Evolutionary conservation across 805 yeast genomes (phyloP), one percentile per base, ranked within the genome.

Genomic region (Starmerella sp.): DNA sequence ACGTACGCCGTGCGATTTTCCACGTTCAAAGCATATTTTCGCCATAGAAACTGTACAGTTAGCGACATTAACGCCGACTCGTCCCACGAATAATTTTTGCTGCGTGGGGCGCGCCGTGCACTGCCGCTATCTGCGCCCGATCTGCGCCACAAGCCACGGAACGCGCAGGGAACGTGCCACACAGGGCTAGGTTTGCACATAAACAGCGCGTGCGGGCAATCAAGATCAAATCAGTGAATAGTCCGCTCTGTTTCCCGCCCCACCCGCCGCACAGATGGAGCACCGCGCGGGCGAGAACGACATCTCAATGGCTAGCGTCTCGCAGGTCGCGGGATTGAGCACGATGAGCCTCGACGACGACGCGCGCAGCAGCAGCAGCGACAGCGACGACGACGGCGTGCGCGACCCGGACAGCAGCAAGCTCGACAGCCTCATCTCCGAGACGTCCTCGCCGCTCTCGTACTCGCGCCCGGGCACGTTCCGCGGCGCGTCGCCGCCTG

Each of bases 391-490:
- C 8, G 55, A 48, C 28, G 29, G 17, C 28, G 42, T 3, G 13
- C 15, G 38, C 14, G 51, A 22, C 14, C 44, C 48, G 42, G 15
- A 32, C 37, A 42, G 52, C 9, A 46, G 49, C 31, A 46, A 28
- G 31, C 37, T 46, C 39, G 31, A 46, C 30, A 32, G 31, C 49
- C 15, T 46, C 14, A 15, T 46, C 15, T 11, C 31, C 6, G 39
- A 34, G n/a, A 34, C 28, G 15, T 46, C 49, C 1, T 32, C 49
- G 32, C 77, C 32, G 63, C 63, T 61, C 75, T 75, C 79, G 75
- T 75, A 78, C 75, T 75, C 22, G 32, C 34, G 17, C n/a, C 34
- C 6, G n/a, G 41, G 38, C 34, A 6, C 22, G 22, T 9, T 17
- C 14, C 35, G 35, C 14, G 51, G 32, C 17, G 51, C 51, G 30